Evolutionary conservation across 495 filamentous ascomycete genomes (phyloP).

Genomic region (Penicillium pulvis): DNA sequence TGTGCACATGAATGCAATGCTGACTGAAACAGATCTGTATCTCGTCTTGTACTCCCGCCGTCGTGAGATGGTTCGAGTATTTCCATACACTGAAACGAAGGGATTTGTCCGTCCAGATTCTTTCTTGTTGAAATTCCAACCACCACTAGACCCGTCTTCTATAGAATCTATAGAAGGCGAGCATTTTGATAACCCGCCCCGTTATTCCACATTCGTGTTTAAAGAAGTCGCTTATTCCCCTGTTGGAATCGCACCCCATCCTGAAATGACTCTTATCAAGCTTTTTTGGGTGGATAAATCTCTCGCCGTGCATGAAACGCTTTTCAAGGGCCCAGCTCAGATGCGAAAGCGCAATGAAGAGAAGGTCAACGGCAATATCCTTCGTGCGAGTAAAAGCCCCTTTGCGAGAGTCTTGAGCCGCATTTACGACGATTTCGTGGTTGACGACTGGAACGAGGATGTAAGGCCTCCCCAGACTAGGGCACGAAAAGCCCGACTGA

Average conservation of each 20-base stretch:
- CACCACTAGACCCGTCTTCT: not conserved
- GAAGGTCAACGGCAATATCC: conserved; percentile 12
- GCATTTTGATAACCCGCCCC: conserved; percentile 5
- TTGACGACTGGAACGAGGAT: conserved; percentile 44
- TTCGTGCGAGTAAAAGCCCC: conserved; percentile 27
- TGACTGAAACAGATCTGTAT: conserved; percentile 30
- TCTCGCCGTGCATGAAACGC: conserved; percentile 39
- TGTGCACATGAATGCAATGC: conserved; percentile 3
- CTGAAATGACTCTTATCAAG: conserved; percentile 35
- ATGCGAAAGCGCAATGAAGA: conserved; percentile 7
- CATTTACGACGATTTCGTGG: conserved; percentile 33
- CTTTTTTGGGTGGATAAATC: conserved; percentile 39
- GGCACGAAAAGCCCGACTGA: not conserved
- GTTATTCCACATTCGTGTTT: conserved; percentile 39
- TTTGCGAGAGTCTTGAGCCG: conserved; percentile 3
- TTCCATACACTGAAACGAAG: conserved; percentile 32
- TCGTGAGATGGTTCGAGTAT: conserved; percentile 37
- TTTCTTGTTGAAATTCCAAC: conserved; percentile 41
- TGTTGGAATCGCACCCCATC: conserved; percentile 20
- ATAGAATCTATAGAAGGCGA: conserved; percentile 1
- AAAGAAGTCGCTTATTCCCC: conserved; percentile 35
- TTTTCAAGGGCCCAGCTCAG: conserved; percentile 24
- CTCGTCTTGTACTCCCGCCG: conserved; percentile 49
- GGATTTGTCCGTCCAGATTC: conserved; percentile 39
- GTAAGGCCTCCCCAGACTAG: conserved; percentile 2